Base-by-base conservation (phyloP, 345 rosid species). In the Euphorbia lathyris region DNA sequence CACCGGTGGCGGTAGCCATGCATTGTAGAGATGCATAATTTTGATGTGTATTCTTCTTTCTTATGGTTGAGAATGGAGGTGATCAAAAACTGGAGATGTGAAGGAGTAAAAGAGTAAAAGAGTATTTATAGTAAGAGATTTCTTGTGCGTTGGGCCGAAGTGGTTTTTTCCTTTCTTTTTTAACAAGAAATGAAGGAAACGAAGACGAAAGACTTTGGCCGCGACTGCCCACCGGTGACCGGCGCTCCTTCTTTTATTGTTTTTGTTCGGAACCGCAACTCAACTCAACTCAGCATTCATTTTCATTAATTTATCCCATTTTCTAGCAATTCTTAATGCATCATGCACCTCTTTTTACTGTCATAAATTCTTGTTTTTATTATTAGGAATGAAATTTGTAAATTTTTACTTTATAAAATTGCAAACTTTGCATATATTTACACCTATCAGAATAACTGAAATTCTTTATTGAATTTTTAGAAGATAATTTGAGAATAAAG, bases 1-100 rank as follows among this genome's bases (percentile, higher is more conserved):
- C 68, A 95, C 92, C 40, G 93, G 93, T 25, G 97, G 99, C 23
- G 99, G 99, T 70, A 95, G 74, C 99, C 96, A 92, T 30, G 85
- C 97, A 82, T 95, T 92, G 84, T 88, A 92, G 70, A 92, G 90
- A 83, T 95, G 99, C 99, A 92, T 95, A 23, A 1, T 55, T 8
- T 9, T 20, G 26, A 10, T 20, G 58, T 22, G 23, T 0, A 38
- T 40, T 40, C 7, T 12, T 23, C 3, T 7, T 55, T 55, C 12
- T 22, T 22, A 9, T 55, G 58, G 58, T 22, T 51, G 58, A 25
- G 14, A 55, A 0, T 55, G 58, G 29, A 55, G 29, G 0, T 23
- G 29, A 55, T 55, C 58, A 4, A 10, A 55, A 55, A 22, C 1
- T 53, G 58, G n/a, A 22, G 3, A 22, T 45, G 51, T 45, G 51